Base-by-base conservation (phyloP, 495 filamentous ascomycete species). In the Podospora pseudoanserina region DNA sequence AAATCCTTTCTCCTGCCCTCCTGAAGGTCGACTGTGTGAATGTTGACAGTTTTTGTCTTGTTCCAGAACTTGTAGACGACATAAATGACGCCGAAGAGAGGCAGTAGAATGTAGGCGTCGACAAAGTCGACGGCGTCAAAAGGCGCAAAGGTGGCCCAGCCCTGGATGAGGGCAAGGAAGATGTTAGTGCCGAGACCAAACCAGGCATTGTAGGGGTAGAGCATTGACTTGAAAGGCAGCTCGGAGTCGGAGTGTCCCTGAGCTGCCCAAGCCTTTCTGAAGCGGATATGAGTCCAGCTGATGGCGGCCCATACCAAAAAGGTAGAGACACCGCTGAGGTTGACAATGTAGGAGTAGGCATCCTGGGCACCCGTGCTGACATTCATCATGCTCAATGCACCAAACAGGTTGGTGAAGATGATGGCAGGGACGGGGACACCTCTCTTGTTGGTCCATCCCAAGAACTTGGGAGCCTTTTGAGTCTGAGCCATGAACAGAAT, bases 231-330 rank as follows among this genome's bases (percentile, higher is more conserved):
- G 75, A 85, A 91, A 4, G 89, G 88, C 4, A 90, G 75, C 49
- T 84, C 82, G 1, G 79, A 73, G 20, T 80, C 72, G 27, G 75
- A 74, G 65, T 87, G 81, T 4, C 87, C 87, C 71, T 91, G 88
- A 3, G 74, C 84, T 27, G 78, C 75, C 71, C 87, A 81, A 1
- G 85, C 88, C 5, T 77, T 69, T 18, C 89, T 85, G 75, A 91
- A 90, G 62, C 88, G 86, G 70, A 92, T 88, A 70, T 91, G 89
- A 3, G 86, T 87, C 58, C 91, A 79, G 63, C 82, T 81, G 64
- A 92, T 91, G 28, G 83, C 78, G 0, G 80, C 84, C 89, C 89
- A 92, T 53, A 90, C 88, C 63, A 91, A 76, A 70, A 90, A 91
- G 0, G 87, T 90, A 2, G 87, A 84, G 4, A 91, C 87, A 63